Evolutionary conservation across 106 monocot species (phyloP), one percentile per base, ranked within the genome.

Genomic region (Allium fistulosum): DNA sequence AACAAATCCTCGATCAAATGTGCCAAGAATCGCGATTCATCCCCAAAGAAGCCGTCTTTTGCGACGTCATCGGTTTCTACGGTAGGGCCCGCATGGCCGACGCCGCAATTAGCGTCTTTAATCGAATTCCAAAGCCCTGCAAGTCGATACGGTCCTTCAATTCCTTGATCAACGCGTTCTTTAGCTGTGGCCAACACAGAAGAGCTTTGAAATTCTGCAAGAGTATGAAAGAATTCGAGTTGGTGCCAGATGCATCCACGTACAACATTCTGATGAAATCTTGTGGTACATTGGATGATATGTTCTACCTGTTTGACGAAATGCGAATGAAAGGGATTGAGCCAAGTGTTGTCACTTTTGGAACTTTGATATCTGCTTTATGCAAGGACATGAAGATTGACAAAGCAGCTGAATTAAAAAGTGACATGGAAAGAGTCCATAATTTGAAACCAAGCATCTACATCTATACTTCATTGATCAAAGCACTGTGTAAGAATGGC

Each of bases 41-140:
- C 49, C 76, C 84, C 10, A 81, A 78, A 50, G 89, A 94, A 50
- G 69, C 77, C 72, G 79, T 93, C 72, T 82, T 93, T 67, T 81
- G 89, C 74, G 63, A 62, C 57, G 72, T 94, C 66, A 89, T 94
- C 77, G 77, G 84, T 50, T 81, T 69, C 68, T 94, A 94, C 76
- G 93, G 81, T 69, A 82, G 81, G n/a, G 75, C 84, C 71, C 81
- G 69, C 73, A 60, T 81, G 71, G 77, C 88, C 17, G 66, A 18
- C 55, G 11, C 62, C 22, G 80, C 89, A 10, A 69, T 73, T 65
- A 45, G 64, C 46, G 53, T 68, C 48, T 93, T 85, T 71, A 59
- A 65, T 16, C 78, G 53, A 57, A 83, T 90, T 60, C 82, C 89
- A 8, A 71, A 77, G 14, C 75, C 72, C 75, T 63, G 17, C 22